These are phyloP conservation scores for Lipomyces anomalus DNA, from an alignment of 805 yeast species.

Conservation along the genomic window DNA sequence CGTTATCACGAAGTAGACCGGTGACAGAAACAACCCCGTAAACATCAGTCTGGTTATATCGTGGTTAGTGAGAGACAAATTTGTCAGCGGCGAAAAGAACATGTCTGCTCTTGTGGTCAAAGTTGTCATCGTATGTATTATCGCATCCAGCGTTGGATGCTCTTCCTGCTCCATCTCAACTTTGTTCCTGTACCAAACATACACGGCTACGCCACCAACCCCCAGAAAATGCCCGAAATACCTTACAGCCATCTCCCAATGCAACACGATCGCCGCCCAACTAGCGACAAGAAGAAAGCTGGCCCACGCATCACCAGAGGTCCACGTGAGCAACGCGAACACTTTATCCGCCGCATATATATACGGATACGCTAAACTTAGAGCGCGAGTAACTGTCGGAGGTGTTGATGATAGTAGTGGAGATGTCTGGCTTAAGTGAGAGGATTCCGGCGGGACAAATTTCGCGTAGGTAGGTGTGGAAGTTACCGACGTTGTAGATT, in stretches of 20 bases:
- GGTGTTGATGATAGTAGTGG: constrained; percentile 87
- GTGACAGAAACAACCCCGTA: constrained; percentile 81
- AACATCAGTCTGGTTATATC: constrained; percentile 76
- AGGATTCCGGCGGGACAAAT: constrained; percentile 33
- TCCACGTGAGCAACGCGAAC: constrained; percentile 81
- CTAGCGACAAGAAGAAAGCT: constrained; percentile 55
- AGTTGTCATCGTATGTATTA: constrained; percentile 67
- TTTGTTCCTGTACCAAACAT: constrained; percentile 24
- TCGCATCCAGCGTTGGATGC: constrained; percentile 82
- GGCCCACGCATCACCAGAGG: constrained; percentile 75
- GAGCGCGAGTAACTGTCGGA: constrained; percentile 78
- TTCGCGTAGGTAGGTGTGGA: constrained; percentile 33
- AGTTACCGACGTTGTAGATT: constrained; percentile 10
- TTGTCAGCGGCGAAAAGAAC: constrained; percentile 71
- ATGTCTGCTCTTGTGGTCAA: constrained; percentile 72
- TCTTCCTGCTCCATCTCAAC: constrained; percentile 42
- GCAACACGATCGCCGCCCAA: constrained; percentile 57
- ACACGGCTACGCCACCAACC: constrained; percentile 36
- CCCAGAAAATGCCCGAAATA: constrained; percentile 72
- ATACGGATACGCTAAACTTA: constrained; percentile 80
- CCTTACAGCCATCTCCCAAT: constrained; percentile 63
- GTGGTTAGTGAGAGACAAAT: constrained; percentile 57
- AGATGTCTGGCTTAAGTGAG: constrained; percentile 51
- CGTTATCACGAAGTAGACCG: constrained; percentile 68
- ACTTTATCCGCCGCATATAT: constrained; percentile 63